These are phyloP conservation scores for Amylostereum areolatum DNA, from an alignment of 1,284 basidiomycete species.

Conservation along the genomic window DNA sequence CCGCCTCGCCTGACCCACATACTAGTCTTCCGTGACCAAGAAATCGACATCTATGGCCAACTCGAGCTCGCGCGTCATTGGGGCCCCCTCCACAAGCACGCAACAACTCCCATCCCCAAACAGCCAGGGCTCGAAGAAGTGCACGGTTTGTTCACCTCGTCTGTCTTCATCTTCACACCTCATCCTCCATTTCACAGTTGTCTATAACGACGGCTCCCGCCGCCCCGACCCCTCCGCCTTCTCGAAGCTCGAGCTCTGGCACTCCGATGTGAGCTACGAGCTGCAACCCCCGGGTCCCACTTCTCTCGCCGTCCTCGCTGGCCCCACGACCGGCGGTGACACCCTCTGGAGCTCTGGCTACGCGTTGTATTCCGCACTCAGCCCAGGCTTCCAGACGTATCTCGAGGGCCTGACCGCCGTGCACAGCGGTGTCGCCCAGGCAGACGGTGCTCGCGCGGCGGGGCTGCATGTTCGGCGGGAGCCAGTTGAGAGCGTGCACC, in stretches of 20 bases:
- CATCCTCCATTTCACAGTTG: slow-evolving; percentile 33
- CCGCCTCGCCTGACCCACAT: slow-evolving; percentile 7
- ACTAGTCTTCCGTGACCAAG: slow-evolving; percentile 68
- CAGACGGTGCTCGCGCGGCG: slow-evolving; percentile 58
- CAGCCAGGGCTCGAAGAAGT: slow-evolving; percentile 72
- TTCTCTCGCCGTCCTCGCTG: slow-evolving; percentile 62
- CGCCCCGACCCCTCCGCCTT: slow-evolving; percentile 67
- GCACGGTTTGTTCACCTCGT: slow-evolving; percentile 46
- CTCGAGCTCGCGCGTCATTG: slow-evolving; percentile 68
- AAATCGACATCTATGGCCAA: slow-evolving; percentile 63
- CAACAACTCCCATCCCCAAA: slow-evolving; percentile 71
- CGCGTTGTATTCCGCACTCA: slow-evolving; percentile 68
- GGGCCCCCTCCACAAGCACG: slow-evolving; percentile 79
- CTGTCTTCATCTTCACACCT: background rate
- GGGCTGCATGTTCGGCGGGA: slow-evolving; percentile 61
- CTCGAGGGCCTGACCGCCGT: slow-evolving; percentile 60
- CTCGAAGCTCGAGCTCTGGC: slow-evolving; percentile 77
- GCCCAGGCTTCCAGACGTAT: slow-evolving; percentile 60
- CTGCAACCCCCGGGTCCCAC: slow-evolving; percentile 66
- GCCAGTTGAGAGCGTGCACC: slow-evolving; percentile 64
- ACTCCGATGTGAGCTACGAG: slow-evolving; percentile 79
- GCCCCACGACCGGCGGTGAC: slow-evolving; percentile 62
- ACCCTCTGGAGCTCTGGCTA: slow-evolving; percentile 66
- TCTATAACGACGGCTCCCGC: slow-evolving; percentile 63
- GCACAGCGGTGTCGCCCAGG: slow-evolving; percentile 65